Base-by-base conservation (phyloP, 1,284 basidiomycete genomes). In the Lignosus rhinocerotis region DNA sequence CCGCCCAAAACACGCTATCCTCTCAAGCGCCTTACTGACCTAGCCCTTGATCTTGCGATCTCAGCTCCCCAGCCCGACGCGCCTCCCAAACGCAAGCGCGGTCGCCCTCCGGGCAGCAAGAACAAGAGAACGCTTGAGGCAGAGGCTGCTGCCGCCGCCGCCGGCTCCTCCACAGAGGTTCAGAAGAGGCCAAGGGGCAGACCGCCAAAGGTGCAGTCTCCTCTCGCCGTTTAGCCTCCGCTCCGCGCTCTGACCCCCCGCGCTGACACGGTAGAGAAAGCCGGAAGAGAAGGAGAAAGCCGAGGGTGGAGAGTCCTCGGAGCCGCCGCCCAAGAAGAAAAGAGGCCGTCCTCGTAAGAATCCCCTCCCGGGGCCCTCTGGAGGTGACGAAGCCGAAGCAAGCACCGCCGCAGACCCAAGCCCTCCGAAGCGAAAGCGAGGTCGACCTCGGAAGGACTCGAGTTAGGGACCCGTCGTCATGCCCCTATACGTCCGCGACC, bases 21-120 rank as follows among this genome's bases (percentile, higher is more conserved):
- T 30, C 66, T 66, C 70, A 70, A 69, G 69, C 69, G 69, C 61
- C 60, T 58, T 58, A 55, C 59, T 53, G 51, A 61, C 60, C 63
- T 53, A 62, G 49, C 53, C 56, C 55, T 55, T 65, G 57, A 63
- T 64, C 57, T 58, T 58, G 61, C 60, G 63, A 60, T 61, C 63
- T 57, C 60, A 61, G 61, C 38, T 42, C 21, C 60, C 59, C 53
- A 61, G 31, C 48, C 59, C 38, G 66, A 62, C 34, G 31, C 71
- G 10, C 66, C 76, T 59, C 54, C 70, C 62, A 92, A 91, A 76
- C 86, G 90, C 67, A 83, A 87, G 68, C 82, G 90, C 50, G 90
- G 90, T 53, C 83, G 90, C 63, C 90, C 90, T 60, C 90, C 87
- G 73, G 90, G 90, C 69, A 88, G 86, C 73, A 92, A 87, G 76